Evolutionary conservation across 164 flowering plant genomes (phyloP).

Genomic region (Malania oleifera): DNA sequence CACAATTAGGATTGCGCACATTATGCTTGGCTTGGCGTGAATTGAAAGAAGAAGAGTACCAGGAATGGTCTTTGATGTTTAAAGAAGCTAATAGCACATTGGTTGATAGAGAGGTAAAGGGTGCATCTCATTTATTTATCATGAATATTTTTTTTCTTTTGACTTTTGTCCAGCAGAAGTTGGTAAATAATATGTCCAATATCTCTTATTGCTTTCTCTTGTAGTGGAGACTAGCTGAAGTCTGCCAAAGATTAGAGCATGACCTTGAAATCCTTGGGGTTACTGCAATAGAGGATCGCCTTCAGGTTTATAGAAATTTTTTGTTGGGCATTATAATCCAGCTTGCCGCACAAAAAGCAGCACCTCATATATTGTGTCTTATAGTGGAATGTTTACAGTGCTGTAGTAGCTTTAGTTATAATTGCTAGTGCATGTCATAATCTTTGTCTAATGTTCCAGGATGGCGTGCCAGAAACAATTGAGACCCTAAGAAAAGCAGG

Average conservation of each 20-base stretch:
- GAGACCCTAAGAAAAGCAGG: slow-evolving; percentile 93
- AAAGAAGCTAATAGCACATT: slow-evolving; percentile 89
- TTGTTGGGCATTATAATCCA: background rate
- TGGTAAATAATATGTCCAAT: background rate
- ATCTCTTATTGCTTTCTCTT: slow-evolving; percentile 10
- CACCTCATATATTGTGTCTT: background rate
- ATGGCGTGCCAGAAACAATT: slow-evolving; percentile 97
- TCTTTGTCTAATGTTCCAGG: slow-evolving; percentile 38
- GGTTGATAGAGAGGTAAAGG: slow-evolving; percentile 93
- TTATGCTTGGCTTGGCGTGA: slow-evolving; percentile 97
- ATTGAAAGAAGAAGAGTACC: slow-evolving; percentile 76
- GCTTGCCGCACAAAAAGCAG: background rate
- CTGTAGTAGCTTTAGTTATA: background rate
- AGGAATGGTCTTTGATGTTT: slow-evolving; percentile 81
- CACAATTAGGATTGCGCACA: slow-evolving; percentile 87
- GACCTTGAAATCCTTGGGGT: slow-evolving; percentile 87
- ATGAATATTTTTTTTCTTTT: background rate
- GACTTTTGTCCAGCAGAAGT: background rate
- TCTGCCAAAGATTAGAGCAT: slow-evolving; percentile 87
- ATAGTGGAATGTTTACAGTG: background rate
- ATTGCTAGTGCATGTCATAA: background rate
- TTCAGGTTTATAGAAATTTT: slow-evolving; percentile 53
- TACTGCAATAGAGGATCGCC: slow-evolving; percentile 94
- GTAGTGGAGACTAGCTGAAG: slow-evolving; percentile 96
- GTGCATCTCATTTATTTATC: slow-evolving; percentile 2